These are phyloP conservation scores for Sporopachydermia quercuum DNA, from an alignment of 805 yeast genomes.

Conservation along the genomic window DNA sequence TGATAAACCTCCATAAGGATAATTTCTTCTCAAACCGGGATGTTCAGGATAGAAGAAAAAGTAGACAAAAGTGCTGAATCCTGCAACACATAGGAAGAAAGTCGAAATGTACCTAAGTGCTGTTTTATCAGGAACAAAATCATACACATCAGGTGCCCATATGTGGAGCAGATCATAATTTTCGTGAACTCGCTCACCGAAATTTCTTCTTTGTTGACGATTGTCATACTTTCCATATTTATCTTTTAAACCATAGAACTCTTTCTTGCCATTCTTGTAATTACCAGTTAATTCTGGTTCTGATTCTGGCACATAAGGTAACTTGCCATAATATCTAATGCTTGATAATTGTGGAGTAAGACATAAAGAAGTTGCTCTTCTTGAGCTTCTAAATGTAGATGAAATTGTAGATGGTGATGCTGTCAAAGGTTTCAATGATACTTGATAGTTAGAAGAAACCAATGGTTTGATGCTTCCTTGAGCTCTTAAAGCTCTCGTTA, in stretches of 20 bases:
- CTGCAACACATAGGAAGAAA: conserved; percentile 36
- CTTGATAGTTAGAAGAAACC: too few relatives aligned
- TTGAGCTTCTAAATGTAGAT: too few relatives aligned
- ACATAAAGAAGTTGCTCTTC: too few relatives aligned
- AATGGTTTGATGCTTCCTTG: too few relatives aligned
- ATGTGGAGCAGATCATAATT: conserved; percentile 63
- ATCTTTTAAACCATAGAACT: neutral
- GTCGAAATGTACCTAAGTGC: conserved; percentile 41
- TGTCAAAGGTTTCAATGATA: too few relatives aligned
- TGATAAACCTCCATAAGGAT: conserved; percentile 64
- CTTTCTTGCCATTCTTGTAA: neutral
- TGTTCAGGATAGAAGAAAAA: conserved; percentile 43
- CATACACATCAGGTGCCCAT: conserved; percentile 76
- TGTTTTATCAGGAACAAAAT: conserved; percentile 39
- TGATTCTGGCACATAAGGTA: neutral
- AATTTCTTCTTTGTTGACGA: conserved; percentile 67
- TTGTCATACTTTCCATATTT: conserved; percentile 55
- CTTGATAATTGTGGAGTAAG: too few relatives aligned
- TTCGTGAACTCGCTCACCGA: conserved; percentile 54
- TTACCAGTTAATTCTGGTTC: neutral
- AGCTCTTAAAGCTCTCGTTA: too few relatives aligned
- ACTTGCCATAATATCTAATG: too few relatives aligned
- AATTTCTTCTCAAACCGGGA: conserved; percentile 64
- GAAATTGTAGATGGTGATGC: too few relatives aligned
- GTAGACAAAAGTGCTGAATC: conserved; percentile 30